These are phyloP conservation scores for Bolboschoenus planiculmis DNA, from an alignment of 176 grass and related monocot genomes.

Conservation along the genomic window DNA sequence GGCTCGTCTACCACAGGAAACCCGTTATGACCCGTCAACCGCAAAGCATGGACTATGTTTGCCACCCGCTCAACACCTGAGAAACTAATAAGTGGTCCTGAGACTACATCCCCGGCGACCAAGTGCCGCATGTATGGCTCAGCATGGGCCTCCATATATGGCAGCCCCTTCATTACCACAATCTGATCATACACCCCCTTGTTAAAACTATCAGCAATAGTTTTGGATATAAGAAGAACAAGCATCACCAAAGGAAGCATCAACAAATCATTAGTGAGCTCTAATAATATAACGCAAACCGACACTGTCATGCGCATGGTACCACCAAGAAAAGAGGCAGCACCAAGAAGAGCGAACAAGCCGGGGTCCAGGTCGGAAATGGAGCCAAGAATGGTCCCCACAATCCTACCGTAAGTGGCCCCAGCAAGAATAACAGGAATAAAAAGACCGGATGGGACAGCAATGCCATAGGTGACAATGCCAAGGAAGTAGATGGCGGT, in stretches of 20 bases:
- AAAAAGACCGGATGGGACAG: constrained; percentile 89
- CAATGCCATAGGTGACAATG: constrained; percentile 73
- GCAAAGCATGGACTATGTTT: constrained; percentile 52
- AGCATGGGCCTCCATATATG: constrained; percentile 86
- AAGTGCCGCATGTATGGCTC: constrained; percentile 75
- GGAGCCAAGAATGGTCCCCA: constrained; percentile 62
- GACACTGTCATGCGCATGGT: constrained; percentile 98
- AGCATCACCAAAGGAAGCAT: constrained; percentile 95
- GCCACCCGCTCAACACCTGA: constrained; percentile 72
- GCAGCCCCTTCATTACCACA: constrained; percentile 85
- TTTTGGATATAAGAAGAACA: constrained; percentile 87
- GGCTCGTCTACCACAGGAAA: constrained; percentile 88
- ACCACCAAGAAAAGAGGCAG: constrained; percentile 78
- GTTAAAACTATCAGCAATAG: constrained; percentile 86
- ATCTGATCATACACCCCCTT: constrained; percentile 88
- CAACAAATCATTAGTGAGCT: constrained; percentile 83
- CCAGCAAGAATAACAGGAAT: constrained; percentile 89
- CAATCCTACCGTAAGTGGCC: constrained; percentile 63
- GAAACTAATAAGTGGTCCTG: constrained; percentile 57
- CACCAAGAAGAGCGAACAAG: constrained; percentile 79
- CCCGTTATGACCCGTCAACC: constrained; percentile 83
- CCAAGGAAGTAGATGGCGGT: constrained; percentile 64
- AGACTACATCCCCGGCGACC: constrained; percentile 67
- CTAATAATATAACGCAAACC: constrained; percentile 83
- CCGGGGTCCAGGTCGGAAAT: constrained; percentile 65